Conservation (phyloP, 768 basidiomycete genomes). For the Sporobolomyces roseus region DNA sequence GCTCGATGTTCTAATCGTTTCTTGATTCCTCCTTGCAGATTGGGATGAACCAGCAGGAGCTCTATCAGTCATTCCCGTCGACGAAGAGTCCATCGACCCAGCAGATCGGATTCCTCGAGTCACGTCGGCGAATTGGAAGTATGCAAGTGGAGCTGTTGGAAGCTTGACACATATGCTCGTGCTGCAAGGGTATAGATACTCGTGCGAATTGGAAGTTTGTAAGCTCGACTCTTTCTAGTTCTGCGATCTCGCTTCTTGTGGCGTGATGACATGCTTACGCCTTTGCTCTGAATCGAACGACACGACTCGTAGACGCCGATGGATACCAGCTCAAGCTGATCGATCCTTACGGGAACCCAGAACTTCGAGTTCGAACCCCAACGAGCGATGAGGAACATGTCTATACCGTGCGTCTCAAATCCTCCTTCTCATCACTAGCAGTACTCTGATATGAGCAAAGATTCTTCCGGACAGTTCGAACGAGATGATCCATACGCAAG, state of each 20-base stretch:
- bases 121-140: conserved; percentile 93
- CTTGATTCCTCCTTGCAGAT: no score
- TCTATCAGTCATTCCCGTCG: conserved; percentile 72
- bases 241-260: no score
- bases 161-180: conserved; percentile 82
- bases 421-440: conserved; percentile 45
- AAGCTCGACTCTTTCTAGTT: not conserved
- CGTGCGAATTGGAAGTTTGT: conserved; percentile 45
- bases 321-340: conserved; percentile 60
- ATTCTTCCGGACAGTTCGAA: conserved; percentile 28
- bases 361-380: conserved; percentile 70
- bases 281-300: no score
- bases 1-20: no score
- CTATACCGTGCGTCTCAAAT: conserved; percentile 46
- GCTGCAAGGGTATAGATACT: conserved; percentile 86
- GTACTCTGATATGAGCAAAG: conserved; percentile 45
- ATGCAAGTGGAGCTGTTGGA: conserved; percentile 87
- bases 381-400: conserved; percentile 55
- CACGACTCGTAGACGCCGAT: conserved; percentile 83
- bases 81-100: conserved; percentile 68
- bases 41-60: conserved; percentile 69
- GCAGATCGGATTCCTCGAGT: conserved; percentile 89
- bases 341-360: conserved; percentile 85
- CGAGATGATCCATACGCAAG: conserved; percentile 13
- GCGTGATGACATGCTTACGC: no score